Percentiles rank a stretch among this genome's conserved stretches.
phyloP scores from a whole-genome alignment of 2,329 filamentous ascomycete species.

The Exophiala xenobiotica region DNA sequence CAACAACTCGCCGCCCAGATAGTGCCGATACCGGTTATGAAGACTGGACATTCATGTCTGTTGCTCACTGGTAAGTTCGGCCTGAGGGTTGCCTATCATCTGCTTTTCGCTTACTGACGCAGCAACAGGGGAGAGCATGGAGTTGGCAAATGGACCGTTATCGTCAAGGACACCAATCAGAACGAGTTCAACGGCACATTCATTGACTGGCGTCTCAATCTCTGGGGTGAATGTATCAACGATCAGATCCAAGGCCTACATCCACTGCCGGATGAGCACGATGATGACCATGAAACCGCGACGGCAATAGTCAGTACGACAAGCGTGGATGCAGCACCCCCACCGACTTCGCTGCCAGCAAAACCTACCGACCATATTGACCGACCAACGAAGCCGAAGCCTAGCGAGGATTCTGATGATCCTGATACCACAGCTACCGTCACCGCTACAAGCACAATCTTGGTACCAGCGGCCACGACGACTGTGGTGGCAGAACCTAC shows the following conservation, averaged over 20 bases:
- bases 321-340: constrained; percentile 50
- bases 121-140: constrained; percentile 75
- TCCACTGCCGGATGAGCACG: constrained; percentile 77
- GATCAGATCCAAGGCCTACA: constrained; percentile 68
- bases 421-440: constrained; percentile 32
- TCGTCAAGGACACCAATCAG: constrained; percentile 78
- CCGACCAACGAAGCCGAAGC: constrained; percentile 63
- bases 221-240: constrained; percentile 90
- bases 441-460: constrained; percentile 32
- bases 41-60: constrained; percentile 99
- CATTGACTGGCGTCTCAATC: constrained; percentile 86
- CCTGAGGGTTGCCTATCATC: background rate
- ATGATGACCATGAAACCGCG: constrained; percentile 72
- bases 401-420: constrained; percentile 35
- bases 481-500: constrained; percentile 32
- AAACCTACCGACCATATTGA: constrained; percentile 64
- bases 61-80: constrained; percentile 89
- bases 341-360: constrained; percentile 45
- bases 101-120: constrained; percentile 35
- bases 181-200: constrained; percentile 79
- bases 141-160: constrained; percentile 83
- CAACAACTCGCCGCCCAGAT: constrained; percentile 71
- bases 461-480: constrained; percentile 35
- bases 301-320: constrained; percentile 62
- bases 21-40: constrained; percentile 68